Percentiles rank a stretch among this genome's conserved stretches.
phyloP scores from a whole-genome alignment of 441 rosid genomes.

The Gossypium armourianum region DNA sequence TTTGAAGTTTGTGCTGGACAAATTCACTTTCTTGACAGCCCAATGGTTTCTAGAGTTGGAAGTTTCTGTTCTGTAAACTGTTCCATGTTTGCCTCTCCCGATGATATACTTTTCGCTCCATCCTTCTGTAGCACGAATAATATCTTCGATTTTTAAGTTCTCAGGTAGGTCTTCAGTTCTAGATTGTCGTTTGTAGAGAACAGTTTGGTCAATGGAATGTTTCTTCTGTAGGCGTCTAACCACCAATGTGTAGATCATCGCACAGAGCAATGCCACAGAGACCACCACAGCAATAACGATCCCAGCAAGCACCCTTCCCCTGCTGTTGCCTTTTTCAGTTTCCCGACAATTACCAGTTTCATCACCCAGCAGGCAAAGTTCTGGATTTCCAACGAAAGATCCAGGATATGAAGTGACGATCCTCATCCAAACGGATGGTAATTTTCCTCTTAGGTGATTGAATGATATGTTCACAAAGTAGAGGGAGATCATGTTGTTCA shows the following conservation, averaged over 20 bases:
- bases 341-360: conserved; percentile 15
- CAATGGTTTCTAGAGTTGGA: conserved; percentile 19
- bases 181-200: conserved; percentile 18
- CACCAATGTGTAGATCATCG: conserved; percentile 16
- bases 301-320: conserved; percentile 23
- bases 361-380: conserved; percentile 24
- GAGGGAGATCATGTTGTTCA: conserved; percentile 30
- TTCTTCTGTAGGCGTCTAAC: conserved; percentile 18
- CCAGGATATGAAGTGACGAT: conserved; percentile 23
- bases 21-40: conserved; percentile 32
- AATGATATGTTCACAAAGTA: conserved; percentile 32
- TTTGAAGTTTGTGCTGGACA: conserved; percentile 24
- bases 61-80: conserved; percentile 32
- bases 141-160: conserved; percentile 27
- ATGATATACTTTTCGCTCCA: conserved; percentile 32
- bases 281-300: conserved; percentile 22
- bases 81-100: conserved; percentile 46
- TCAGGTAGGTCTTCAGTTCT: conserved; percentile 27
- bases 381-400: conserved; percentile 33
- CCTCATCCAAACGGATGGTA: conserved; percentile 26
- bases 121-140: conserved; percentile 29
- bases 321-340: conserved; percentile 14
- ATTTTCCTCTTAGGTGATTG: conserved; percentile 30
- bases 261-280: conserved; percentile 27
- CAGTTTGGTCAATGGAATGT: conserved; percentile 14